phyloP scores from a whole-genome alignment of 441 rosid genomes.

The Pelargonium cotyledonis region DNA sequence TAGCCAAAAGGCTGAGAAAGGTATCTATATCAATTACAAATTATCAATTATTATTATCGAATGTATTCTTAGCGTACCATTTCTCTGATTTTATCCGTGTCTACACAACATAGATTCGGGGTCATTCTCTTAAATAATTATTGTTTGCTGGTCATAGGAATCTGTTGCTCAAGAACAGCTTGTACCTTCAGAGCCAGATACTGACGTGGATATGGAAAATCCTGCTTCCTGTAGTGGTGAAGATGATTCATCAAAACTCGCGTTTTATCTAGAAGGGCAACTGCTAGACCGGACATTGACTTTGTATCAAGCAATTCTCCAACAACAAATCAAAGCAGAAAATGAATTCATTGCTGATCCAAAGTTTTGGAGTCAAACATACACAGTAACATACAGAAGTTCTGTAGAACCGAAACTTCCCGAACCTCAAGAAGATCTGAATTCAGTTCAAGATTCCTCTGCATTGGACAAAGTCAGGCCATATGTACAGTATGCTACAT shows the following conservation, averaged over 20 bases:
- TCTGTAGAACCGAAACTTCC: slow-evolving; percentile 30
- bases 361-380: slow-evolving; percentile 59
- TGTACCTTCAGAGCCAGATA: slow-evolving; percentile 28
- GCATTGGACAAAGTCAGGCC: slow-evolving; percentile 24
- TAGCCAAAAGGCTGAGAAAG: slow-evolving; percentile 93
- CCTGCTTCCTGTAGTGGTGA: slow-evolving; percentile 32
- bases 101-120: neutral
- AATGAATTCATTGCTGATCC: slow-evolving; percentile 38
- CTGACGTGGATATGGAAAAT: slow-evolving; percentile 21
- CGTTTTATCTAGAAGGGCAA: slow-evolving; percentile 65
- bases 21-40: slow-evolving; percentile 15
- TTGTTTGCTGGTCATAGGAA: slow-evolving; percentile 35
- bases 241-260: slow-evolving; percentile 37
- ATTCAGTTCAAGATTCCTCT: slow-evolving; percentile 23
- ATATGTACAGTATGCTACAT: slow-evolving; percentile 30
- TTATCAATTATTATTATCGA: neutral
- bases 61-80: too few species aligned
- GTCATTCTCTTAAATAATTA: slow-evolving; percentile 16
- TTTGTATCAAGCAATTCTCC: slow-evolving; percentile 80
- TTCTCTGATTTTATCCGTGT: neutral
- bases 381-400: slow-evolving; percentile 55
- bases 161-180: slow-evolving; percentile 28
- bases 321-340: slow-evolving; percentile 53
- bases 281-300: slow-evolving; percentile 52
- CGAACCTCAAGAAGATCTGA: slow-evolving; percentile 24